These are phyloP conservation scores for Lactarius psammicola DNA, from an alignment of 768 basidiomycete species.

Conservation along the genomic window DNA sequence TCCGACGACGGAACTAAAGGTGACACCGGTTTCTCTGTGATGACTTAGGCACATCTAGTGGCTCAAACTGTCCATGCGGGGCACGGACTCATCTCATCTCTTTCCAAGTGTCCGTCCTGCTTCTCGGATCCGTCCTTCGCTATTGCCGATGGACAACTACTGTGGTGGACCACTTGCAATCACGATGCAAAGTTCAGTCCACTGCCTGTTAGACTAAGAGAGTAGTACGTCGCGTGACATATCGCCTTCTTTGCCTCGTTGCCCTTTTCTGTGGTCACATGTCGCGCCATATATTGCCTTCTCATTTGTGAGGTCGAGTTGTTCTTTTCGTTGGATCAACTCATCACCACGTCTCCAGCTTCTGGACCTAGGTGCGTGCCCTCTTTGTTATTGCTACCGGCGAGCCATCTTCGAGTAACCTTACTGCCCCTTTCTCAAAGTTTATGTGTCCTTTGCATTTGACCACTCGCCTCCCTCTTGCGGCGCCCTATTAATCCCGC, in stretches of 20 bases:
- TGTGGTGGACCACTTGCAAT: background rate
- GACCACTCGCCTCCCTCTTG: background rate
- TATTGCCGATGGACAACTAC: background rate
- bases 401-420: background rate
- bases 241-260: background rate
- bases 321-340: background rate
- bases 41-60: background rate
- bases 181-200: background rate
- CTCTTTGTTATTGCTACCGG: background rate
- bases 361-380: background rate
- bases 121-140: background rate
- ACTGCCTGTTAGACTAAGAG: too few relatives aligned
- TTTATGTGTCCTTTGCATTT: background rate
- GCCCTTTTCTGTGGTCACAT: background rate
- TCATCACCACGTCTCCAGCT: background rate
- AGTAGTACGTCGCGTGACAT: background rate
- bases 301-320: too few relatives aligned
- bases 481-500: background rate
- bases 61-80: background rate
- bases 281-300: background rate
- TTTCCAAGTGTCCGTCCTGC: background rate
- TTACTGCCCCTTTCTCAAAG: background rate
- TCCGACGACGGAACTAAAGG: background rate
- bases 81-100: background rate
- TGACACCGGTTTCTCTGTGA: background rate